Conservation (phyloP, 768 basidiomycete genomes). For the Lyophyllum decastes region DNA sequence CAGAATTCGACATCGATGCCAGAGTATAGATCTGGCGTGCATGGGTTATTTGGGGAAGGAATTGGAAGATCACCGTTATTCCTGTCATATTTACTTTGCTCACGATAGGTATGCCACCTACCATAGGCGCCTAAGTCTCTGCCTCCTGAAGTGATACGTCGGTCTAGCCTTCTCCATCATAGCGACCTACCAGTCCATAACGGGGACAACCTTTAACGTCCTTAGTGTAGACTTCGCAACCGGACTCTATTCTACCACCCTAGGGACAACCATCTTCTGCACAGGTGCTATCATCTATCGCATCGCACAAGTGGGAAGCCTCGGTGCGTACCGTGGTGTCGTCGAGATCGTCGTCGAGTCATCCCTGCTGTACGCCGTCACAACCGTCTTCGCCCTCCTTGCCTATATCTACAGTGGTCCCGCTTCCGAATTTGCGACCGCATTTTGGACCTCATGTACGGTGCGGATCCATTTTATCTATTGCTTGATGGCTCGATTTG, state of each 20-base stretch:
- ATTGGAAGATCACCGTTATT: constrained; percentile 8
- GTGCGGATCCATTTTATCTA: neutral
- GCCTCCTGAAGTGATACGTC: neutral
- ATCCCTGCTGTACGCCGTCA: constrained; percentile 9
- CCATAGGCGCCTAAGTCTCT: too few species aligned
- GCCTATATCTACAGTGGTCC: constrained; percentile 8
- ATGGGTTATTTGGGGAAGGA: constrained; percentile 16
- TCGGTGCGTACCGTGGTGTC: constrained; percentile 8
- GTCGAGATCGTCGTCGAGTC: constrained; percentile 16
- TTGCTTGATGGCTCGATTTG: too few species aligned
- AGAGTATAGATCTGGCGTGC: constrained; percentile 15
- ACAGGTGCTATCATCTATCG: constrained; percentile 14
- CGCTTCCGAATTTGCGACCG: constrained; percentile 8
- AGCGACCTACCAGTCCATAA: constrained; percentile 7
- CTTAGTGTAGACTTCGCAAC: constrained; percentile 14
- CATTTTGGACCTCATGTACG: constrained; percentile 13
- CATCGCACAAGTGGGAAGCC: constrained; percentile 1
- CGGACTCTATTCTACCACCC: constrained; percentile 11
- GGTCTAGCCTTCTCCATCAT: constrained; percentile 12
- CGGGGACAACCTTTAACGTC: constrained; percentile 9
- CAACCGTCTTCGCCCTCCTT: constrained; percentile 14
- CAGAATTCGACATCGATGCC: neutral
- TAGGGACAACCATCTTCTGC: constrained; percentile 13
- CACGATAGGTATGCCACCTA: constrained; percentile 6
- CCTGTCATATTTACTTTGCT: constrained; percentile 11